Conservation (phyloP, 257 asterid genomes). For the Nicotiana paniculata region DNA sequence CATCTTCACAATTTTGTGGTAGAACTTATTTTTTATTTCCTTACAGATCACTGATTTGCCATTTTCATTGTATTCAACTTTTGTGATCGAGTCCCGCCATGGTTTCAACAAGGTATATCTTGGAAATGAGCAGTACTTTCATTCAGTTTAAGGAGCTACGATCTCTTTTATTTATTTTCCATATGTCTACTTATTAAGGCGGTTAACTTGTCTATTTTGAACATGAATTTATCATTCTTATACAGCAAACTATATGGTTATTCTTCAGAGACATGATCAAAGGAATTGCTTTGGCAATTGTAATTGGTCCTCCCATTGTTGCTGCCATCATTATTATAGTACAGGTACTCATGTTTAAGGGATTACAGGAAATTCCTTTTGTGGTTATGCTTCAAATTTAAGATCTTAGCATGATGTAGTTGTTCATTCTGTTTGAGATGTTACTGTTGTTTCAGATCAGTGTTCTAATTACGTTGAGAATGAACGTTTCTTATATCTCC, state of each 20-base stretch:
- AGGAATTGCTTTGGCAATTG: constrained; percentile 48
- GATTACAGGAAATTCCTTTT: not conserved
- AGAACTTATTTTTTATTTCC: not conserved
- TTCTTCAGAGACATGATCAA: constrained; percentile 88
- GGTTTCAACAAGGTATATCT: constrained; percentile 69
- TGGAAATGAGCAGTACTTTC: not conserved
- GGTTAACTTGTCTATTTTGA: not conserved
- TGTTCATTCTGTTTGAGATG: not conserved
- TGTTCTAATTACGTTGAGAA: not conserved
- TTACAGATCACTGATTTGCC: constrained; percentile 89
- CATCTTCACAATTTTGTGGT: not conserved
- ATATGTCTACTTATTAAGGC: not conserved
- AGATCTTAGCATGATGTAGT: not conserved
- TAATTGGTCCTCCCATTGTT: constrained; percentile 91
- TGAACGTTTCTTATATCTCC: not conserved
- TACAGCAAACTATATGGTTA: constrained; percentile 80
- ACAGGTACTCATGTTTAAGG: constrained; percentile 46
- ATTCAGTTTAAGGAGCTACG: not conserved
- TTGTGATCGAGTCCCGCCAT: constrained; percentile 87
- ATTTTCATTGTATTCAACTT: constrained; percentile 81
- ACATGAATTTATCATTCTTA: not conserved
- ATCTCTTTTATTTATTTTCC: not conserved
- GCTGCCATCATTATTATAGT: constrained; percentile 83
- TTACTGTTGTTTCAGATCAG: not conserved
- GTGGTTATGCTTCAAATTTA: not conserved